A percentile compares a stretch with the other conserved stretches of the same genome.
Conservation (phyloP, 371 early-diverging fungal genomes). For the Mortierella sp. region DNA sequence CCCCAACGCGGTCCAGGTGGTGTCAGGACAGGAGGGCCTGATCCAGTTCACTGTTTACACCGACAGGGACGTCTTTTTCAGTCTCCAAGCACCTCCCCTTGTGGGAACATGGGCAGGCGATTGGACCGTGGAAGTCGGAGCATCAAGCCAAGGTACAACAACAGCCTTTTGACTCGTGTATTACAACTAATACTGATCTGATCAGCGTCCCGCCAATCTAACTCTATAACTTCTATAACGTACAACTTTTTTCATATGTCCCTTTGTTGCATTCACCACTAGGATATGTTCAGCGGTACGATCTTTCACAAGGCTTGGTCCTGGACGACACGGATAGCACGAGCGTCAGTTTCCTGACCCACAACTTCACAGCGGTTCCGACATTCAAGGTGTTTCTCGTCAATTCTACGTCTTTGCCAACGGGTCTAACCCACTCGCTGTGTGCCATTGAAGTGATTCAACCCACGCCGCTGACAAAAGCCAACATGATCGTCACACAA, state of each 20-base stretch:
- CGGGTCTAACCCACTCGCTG: constrained; percentile 57
- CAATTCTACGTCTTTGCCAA: constrained; percentile 51
- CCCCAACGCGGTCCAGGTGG: constrained; percentile 38
- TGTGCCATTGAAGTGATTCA: constrained; percentile 59
- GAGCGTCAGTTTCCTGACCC: constrained; percentile 64
- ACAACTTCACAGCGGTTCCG: constrained; percentile 45
- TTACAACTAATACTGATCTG: no score
- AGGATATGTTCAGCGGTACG: constrained; percentile 24
- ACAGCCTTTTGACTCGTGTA: no score
- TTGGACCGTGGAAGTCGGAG: constrained; percentile 67
- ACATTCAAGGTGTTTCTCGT: constrained; percentile 61
- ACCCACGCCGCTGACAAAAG: constrained; percentile 28
- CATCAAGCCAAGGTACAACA: constrained; percentile 65
- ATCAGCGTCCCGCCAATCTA: no score
- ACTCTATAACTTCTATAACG: no score
- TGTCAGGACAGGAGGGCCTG: constrained; percentile 38
- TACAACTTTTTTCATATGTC: no score
- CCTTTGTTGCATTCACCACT: no score
- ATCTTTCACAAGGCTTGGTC: constrained; percentile 49
- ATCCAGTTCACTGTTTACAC: constrained; percentile 36
- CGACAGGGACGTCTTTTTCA: constrained; percentile 56
- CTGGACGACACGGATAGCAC: constrained; percentile 68
- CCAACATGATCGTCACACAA: constrained; percentile 46
- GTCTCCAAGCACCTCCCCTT: constrained; percentile 56
- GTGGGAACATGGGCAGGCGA: constrained; percentile 57